Percentiles rank a stretch among this genome's conserved stretches.
These are phyloP conservation scores for Schizophyllum amplum DNA, from an alignment of 1,284 basidiomycete genomes.

Conservation along the genomic window DNA sequence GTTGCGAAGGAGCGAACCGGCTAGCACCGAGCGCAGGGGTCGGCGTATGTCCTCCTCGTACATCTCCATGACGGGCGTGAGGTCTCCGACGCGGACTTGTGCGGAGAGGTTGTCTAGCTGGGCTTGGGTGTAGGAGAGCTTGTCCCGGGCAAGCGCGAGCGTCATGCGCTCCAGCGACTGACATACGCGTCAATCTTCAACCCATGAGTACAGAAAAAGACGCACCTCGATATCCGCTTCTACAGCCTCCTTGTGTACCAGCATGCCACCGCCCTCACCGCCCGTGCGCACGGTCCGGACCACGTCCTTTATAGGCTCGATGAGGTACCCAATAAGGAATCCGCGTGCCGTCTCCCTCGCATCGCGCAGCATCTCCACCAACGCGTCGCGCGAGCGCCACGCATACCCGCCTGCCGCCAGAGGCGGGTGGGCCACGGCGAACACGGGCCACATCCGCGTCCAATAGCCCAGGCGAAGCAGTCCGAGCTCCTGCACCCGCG, in stretches of 20 bases:
- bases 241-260: conserved; percentile 73
- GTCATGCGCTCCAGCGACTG: conserved; percentile 96
- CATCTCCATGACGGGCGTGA: conserved; percentile 81
- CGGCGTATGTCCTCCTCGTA: conserved; percentile 91
- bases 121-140: conserved; percentile 52
- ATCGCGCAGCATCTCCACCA: conserved; percentile 51
- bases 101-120: conserved; percentile 60
- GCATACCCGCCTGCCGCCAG: conserved; percentile 37
- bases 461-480: conserved; percentile 53
- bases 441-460: conserved; percentile 62
- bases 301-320: conserved; percentile 82
- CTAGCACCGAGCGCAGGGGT: conserved; percentile 76
- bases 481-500: conserved; percentile 20
- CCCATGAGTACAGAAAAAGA: conserved; percentile 8
- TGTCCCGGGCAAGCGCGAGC: conserved; percentile 75
- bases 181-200: background rate
- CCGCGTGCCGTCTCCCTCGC: conserved; percentile 63
- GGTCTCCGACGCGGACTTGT: conserved; percentile 74
- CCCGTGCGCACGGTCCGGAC: conserved; percentile 79
- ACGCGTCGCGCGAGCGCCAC: conserved; percentile 43
- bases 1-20: conserved; percentile 79
- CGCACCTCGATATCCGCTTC: conserved; percentile 71
- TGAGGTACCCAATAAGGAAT: conserved; percentile 81
- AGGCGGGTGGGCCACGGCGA: conserved; percentile 55
- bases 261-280: conserved; percentile 53